Evolutionary conservation across 345 rosid species (phyloP).

Genomic region (Cardamine chenopodiifolia): DNA sequence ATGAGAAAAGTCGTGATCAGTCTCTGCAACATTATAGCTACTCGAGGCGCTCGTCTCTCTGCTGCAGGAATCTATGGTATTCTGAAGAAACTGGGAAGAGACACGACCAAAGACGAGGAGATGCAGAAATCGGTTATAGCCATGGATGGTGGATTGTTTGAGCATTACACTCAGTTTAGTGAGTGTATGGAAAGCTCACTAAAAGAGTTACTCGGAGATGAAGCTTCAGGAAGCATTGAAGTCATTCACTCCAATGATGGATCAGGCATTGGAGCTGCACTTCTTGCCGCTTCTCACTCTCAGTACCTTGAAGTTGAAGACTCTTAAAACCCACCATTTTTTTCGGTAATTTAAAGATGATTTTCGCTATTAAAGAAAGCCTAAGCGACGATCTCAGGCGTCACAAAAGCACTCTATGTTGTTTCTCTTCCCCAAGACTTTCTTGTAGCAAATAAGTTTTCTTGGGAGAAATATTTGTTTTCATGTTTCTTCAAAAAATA

Average conservation of each 20-base stretch:
- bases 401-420: slow-evolving; percentile 6
- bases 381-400: neutral
- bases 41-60: slow-evolving; percentile 71
- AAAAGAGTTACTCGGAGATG: slow-evolving; percentile 65
- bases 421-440: neutral
- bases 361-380: no score
- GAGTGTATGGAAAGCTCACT: slow-evolving; percentile 65
- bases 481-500: slow-evolving; percentile 4
- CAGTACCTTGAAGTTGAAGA: slow-evolving; percentile 44
- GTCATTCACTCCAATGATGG: slow-evolving; percentile 70
- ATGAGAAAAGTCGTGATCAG: slow-evolving; percentile 60
- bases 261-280: slow-evolving; percentile 79
- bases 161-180: slow-evolving; percentile 66
- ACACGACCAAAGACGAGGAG: slow-evolving; percentile 53
- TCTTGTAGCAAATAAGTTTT: slow-evolving; percentile 26
- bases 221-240: slow-evolving; percentile 49
- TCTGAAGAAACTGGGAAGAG: slow-evolving; percentile 76
- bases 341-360: slow-evolving; percentile 7
- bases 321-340: slow-evolving; percentile 20
- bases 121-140: slow-evolving; percentile 64
- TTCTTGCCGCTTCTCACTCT: slow-evolving; percentile 79
- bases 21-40: slow-evolving; percentile 69
- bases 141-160: slow-evolving; percentile 83
- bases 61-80: slow-evolving; percentile 80
- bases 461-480: slow-evolving; percentile 26